Conservation (phyloP, 2,329 filamentous ascomycete genomes). For the Colletotrichum shisoi region DNA sequence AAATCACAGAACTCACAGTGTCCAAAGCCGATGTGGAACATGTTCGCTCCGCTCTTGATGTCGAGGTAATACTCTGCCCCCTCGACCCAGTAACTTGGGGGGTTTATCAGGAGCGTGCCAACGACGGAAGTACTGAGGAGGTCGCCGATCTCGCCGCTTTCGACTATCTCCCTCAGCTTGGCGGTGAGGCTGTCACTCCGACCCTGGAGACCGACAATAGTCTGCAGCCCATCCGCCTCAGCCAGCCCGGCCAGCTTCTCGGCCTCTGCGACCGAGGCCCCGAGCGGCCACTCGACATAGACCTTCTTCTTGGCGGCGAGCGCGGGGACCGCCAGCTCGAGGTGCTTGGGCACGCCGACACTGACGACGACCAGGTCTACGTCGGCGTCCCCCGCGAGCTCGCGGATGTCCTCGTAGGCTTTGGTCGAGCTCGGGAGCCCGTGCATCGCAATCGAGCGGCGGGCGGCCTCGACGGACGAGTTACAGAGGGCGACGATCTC, state of each 20-base stretch:
- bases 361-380: slow-evolving; percentile 64
- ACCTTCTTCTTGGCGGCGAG: slow-evolving; percentile 61
- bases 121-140: background rate
- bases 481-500: slow-evolving; percentile 63
- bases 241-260: slow-evolving; percentile 55
- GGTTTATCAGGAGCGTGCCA: slow-evolving; percentile 4
- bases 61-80: slow-evolving; percentile 42
- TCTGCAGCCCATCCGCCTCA: slow-evolving; percentile 51
- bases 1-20: slow-evolving; percentile 42
- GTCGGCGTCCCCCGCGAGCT: slow-evolving; percentile 57
- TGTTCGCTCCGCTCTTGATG: slow-evolving; percentile 40
- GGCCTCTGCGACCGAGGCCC: slow-evolving; percentile 50
- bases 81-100: slow-evolving; percentile 40
- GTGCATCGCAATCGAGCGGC: slow-evolving; percentile 54
- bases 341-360: slow-evolving; percentile 64
- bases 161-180: slow-evolving; percentile 54
- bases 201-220: slow-evolving; percentile 58
- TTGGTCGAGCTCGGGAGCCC: slow-evolving; percentile 52
- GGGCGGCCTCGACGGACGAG: slow-evolving; percentile 55
- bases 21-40: slow-evolving; percentile 44
- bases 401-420: slow-evolving; percentile 60
- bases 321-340: slow-evolving; percentile 54
- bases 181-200: slow-evolving; percentile 50
- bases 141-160: slow-evolving; percentile 51
- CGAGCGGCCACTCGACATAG: slow-evolving; percentile 67